Base-by-base conservation (phyloP, 73 alveolate genomes). In the Uronychia binucleata region DNA sequence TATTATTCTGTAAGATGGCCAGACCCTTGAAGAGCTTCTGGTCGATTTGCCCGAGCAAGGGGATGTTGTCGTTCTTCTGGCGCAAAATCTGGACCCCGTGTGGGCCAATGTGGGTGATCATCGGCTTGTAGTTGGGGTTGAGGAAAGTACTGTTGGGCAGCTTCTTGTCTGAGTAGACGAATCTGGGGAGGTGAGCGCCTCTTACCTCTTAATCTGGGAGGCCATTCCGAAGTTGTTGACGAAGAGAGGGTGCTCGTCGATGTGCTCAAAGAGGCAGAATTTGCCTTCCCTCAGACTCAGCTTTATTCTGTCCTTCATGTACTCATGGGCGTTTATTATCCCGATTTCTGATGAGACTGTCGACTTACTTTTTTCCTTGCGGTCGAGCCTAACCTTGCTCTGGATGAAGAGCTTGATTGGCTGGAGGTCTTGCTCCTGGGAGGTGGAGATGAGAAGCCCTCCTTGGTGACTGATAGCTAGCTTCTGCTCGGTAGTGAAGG, bases 141-240 rank as follows among this genome's bases (percentile, higher is more conserved):
- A 85, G 82, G 86, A 87, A 93, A 76, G 87, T 89, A 32, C 79
- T 77, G 77, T 78, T 74, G 57, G 95, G 95, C 90, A 91, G 78
- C 35, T 85, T 77, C 86, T 89, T 34, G 86, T 91, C 88, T 77
- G 93, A 59, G 83, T 96, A 96, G 79, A 93, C 85, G 94, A 86
- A 77, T 46, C 67, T 46, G 19, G 5, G 67, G 19, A 46, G 19
- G 67, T 5, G 19, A 88, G 59, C 82, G 81, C 81, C 82, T 81
- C 82, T 82, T 89, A 93, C 79, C 95, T 88, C 78, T 93, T 91
- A 82, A 96, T 85, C 79, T 93, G 88, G 84, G 92, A 79, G 0
- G 98, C 99, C 99, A 96, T 96, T 59, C 99, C 99, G 82, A 96
- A 93, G 82, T 96, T 91, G 75, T 96, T 92, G 82, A 96, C 81